A percentile compares a stretch with the other conserved stretches of the same genome.
Conservation (phyloP, 2,329 filamentous ascomycete species). For the Ascochyta rabiei region DNA sequence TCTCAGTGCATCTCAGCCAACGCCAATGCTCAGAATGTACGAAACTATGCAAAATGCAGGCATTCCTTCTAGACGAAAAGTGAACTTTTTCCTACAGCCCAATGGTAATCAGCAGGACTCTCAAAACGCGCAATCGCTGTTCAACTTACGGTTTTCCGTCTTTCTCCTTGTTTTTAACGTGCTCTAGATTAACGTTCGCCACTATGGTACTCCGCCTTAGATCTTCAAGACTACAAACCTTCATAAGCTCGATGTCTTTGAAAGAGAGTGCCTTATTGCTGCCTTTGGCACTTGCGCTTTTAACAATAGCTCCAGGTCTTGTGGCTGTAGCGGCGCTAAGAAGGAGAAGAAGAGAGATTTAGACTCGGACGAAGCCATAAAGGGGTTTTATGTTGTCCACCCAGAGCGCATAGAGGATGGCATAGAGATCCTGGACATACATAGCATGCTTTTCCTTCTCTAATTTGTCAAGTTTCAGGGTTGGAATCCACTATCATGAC, state of each 20-base stretch:
- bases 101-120: too few relatives aligned
- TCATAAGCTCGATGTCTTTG: constrained; percentile 27
- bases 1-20: too few relatives aligned
- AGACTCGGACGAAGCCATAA: constrained; percentile 23
- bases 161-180: constrained; percentile 30
- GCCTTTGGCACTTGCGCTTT: constrained; percentile 17
- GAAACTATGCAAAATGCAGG: too few relatives aligned
- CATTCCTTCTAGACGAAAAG: too few relatives aligned
- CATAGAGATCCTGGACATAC: constrained; percentile 29
- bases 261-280: constrained; percentile 26
- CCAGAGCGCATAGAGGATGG: constrained; percentile 27
- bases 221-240: constrained; percentile 23
- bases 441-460: constrained; percentile 30
- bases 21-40: too few relatives aligned
- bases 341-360: constrained; percentile 29
- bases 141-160: constrained; percentile 22
- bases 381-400: constrained; percentile 25
- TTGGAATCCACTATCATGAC: constrained; percentile 23
- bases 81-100: too few relatives aligned
- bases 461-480: constrained; percentile 23
- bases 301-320: constrained; percentile 22
- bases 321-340: constrained; percentile 27
- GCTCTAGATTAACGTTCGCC: constrained; percentile 26
- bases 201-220: constrained; percentile 20
- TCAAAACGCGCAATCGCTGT: neutral